These are phyloP conservation scores for Aspergillus taichungensis DNA, from an alignment of 495 filamentous ascomycete species.

Conservation along the genomic window DNA sequence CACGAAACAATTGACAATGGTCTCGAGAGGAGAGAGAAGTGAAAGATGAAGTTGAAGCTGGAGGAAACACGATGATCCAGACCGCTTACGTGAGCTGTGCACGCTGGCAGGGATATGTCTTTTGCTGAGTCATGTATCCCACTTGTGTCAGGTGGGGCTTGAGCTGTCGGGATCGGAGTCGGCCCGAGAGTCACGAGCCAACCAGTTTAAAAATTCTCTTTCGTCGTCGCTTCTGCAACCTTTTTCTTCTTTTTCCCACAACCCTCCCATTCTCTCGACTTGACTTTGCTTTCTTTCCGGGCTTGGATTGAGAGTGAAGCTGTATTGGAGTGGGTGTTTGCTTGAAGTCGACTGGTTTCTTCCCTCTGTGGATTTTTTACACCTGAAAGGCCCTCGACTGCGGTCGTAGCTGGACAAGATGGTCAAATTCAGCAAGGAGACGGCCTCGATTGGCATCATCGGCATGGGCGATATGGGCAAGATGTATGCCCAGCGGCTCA, in stretches of 20 bases:
- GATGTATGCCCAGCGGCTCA: conserved; percentile 90
- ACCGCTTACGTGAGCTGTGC: too few species aligned
- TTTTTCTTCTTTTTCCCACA: neutral
- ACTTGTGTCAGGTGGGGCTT: too few species aligned
- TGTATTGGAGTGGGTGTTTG: too few species aligned
- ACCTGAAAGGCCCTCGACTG: too few species aligned
- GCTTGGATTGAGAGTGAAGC: too few species aligned
- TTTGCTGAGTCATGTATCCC: neutral
- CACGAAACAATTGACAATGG: conserved; percentile 3
- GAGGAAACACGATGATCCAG: too few species aligned
- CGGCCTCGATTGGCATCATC: conserved; percentile 79
- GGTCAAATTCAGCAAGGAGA: conserved; percentile 44
- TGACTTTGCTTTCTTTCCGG: too few species aligned
- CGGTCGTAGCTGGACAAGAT: conserved; percentile 11
- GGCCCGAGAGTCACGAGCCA: too few species aligned
- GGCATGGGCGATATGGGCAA: conserved; percentile 99
- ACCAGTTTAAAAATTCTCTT: neutral
- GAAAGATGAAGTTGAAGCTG: too few species aligned
- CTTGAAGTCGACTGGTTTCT: neutral
- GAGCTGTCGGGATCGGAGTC: too few species aligned
- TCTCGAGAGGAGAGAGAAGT: neutral
- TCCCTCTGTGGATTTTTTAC: too few species aligned
- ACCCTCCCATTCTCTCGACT: neutral
- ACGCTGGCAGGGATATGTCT: too few species aligned
- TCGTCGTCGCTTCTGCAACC: neutral